Percentiles rank a stretch among this genome's conserved stretches.
These are phyloP conservation scores for Toxicodendron radicans DNA, from an alignment of 345 rosid genomes.

Conservation along the genomic window DNA sequence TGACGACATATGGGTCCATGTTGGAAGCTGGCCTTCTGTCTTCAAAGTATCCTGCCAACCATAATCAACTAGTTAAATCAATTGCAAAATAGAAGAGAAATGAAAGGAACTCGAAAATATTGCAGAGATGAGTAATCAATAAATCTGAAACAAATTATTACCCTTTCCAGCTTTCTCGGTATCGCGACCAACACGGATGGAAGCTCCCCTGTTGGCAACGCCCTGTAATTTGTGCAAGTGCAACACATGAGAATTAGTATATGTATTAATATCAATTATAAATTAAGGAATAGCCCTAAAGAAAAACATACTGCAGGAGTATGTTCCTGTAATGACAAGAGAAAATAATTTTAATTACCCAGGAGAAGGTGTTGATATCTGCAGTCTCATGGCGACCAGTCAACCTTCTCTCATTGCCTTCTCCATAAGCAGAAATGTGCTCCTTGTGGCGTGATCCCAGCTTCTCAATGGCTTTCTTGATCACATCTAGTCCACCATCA, in stretches of 20 bases:
- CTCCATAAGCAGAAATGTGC: slow-evolving; percentile 77
- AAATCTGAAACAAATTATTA: slow-evolving; percentile 7
- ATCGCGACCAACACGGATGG: slow-evolving; percentile 75
- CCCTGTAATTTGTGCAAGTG: slow-evolving; percentile 39
- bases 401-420: slow-evolving; percentile 78
- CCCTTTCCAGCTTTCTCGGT: slow-evolving; percentile 73
- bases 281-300: too few relatives aligned
- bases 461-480: slow-evolving; percentile 77
- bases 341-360: slow-evolving; percentile 44
- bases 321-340: not conserved
- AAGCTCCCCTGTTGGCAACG: slow-evolving; percentile 86
- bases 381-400: slow-evolving; percentile 88
- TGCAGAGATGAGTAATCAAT: not conserved
- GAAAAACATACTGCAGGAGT: not conserved
- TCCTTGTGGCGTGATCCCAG: slow-evolving; percentile 67
- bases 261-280: too few relatives aligned
- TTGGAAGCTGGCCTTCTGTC: slow-evolving; percentile 90
- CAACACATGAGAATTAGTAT: not conserved
- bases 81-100: not conserved
- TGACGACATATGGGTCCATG: slow-evolving; percentile 89
- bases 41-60: slow-evolving; percentile 62
- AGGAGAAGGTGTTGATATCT: slow-evolving; percentile 66
- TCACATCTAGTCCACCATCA: slow-evolving; percentile 61
- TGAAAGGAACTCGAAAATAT: not conserved
- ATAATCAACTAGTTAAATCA: not conserved